A percentile compares a stretch with the other conserved stretches of the same genome.
Conservation (phyloP, 306 rosid genomes). For the Medicago arabica region DNA sequence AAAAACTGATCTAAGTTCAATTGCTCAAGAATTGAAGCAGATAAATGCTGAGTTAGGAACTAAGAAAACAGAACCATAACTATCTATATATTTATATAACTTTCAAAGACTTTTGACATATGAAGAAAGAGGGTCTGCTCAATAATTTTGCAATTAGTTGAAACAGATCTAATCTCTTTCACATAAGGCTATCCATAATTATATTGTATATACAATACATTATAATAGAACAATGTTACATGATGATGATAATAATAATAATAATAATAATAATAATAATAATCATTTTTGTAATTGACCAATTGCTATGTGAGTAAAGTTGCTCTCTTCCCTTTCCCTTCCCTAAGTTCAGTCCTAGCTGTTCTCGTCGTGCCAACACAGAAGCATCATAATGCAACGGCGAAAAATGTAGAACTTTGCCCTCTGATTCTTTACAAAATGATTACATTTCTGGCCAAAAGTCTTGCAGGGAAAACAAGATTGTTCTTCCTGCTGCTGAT, state of each 20-base stretch:
- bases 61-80: not conserved
- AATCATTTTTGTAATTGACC: not conserved
- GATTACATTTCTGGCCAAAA: conserved; percentile 72
- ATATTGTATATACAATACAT: not conserved
- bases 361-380: conserved; percentile 43
- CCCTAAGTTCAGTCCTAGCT: conserved; percentile 21
- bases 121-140: not conserved
- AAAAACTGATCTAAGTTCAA: not conserved
- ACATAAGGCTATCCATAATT: not conserved
- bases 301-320: not conserved
- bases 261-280: not conserved
- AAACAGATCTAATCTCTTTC: not conserved
- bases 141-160: not conserved
- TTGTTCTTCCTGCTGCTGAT: conserved; percentile 41
- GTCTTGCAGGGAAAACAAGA: conserved; percentile 64
- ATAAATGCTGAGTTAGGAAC: not conserved
- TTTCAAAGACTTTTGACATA: not conserved
- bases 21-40: not conserved
- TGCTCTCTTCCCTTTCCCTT: not conserved
- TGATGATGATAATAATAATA: not conserved
- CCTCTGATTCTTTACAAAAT: conserved; percentile 46
- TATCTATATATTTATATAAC: not conserved
- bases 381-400: conserved; percentile 44
- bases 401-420: conserved; percentile 48
- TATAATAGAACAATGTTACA: not conserved